Evolutionary conservation across 192 early-diverging fungal genomes (phyloP), one percentile per base, ranked within the genome.

Genomic region (Haplosporangium gracile): DNA sequence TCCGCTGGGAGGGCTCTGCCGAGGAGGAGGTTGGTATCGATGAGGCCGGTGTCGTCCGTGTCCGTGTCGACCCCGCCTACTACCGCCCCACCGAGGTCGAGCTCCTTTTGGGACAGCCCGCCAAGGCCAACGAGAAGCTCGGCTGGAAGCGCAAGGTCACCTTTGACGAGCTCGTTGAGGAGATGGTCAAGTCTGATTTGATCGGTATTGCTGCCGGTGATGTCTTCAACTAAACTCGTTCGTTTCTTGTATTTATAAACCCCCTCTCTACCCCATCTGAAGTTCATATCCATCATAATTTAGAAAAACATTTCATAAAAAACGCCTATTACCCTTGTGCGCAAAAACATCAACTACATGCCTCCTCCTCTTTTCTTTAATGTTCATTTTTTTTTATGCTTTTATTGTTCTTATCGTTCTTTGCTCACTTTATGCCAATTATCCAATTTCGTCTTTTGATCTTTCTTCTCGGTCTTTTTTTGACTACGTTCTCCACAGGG

Each of bases 61-160:
- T 94, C 29, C 90, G 92, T 38, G 90, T 93, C 68, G 94, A 96
- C 78, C 90, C 92, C n/a, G 90, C 92, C 72, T 96, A 96, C 88
- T 96, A 94, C 91, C 94, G 95, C 77, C 95, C 95, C 49, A 92
- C 95, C 36, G 95, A 96, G 88, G 95, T 96, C 38, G 95, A 96
- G 72, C 76, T 95, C 8, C 88, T 96, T 60, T 83, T 95, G 71
- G 95, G 95, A 72, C 91, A 95, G 78, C 94, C 95, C 53, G 79
- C 92, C 24, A 96, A 96, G 88, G 93, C 95, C 22, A 91, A 93
- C 75, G 89, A 88, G 68, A 81, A 85, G 36, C 88, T 96, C 43
- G 90, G 90, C 38, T 96, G 95, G 95, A 90, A 92, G 82, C 89
- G 92, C 43, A 93, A 93, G 83, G 94, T 95, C 55, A 85, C 88